Evolutionary conservation across 176 grass and related monocot species (phyloP), one percentile per base, ranked within the genome.

Genomic region (Bonia amplexicaulis): DNA sequence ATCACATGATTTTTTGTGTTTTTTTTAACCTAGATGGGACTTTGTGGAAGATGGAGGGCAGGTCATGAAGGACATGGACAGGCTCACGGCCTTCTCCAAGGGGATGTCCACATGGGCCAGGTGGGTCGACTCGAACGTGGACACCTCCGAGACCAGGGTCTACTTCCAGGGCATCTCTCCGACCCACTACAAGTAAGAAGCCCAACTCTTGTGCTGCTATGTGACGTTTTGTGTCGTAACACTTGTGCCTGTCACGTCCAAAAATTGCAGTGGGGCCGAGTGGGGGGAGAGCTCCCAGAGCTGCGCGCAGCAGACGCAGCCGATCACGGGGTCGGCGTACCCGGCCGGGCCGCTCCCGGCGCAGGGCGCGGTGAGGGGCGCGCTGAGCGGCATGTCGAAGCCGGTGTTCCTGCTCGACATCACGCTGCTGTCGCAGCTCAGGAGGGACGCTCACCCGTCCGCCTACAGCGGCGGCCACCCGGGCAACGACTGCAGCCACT

Each of bases 101-200:
- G 96, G 91, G 33, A 83, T 99, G 74, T 83, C 74, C 6, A 99
- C 96, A 39, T 99, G 96, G 96, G 89, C 90, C 26, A 96, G 91
- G 5, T 96, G 96, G 96, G 84, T 99, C 19, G 91, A 99, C 60
- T 25, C 81, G 12, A 96, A 94, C 79, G 80, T 99, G 14, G 85
- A 99, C 61, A 61, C 86, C 25, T 66, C 96, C 27, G 84, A 51
- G 54, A 92, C 90, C 51, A 96, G 90, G 69, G 93, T 96, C 73
- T 99, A 89, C 71, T 99, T 96, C 74, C 96, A 96, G 80, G 93
- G 93, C 33, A 99, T 99, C 77, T 99, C 93, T 14, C 96, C 96
- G 0, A 99, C 96, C 33, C 96, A 99, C 27, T 99, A 91, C 81
- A 90, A 83, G 96, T 96, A 90, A 85, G 85, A 29, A 17, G 17